Conservation (phyloP, 2,329 filamentous ascomycete species). For the Ceratocystis ficicola region DNA sequence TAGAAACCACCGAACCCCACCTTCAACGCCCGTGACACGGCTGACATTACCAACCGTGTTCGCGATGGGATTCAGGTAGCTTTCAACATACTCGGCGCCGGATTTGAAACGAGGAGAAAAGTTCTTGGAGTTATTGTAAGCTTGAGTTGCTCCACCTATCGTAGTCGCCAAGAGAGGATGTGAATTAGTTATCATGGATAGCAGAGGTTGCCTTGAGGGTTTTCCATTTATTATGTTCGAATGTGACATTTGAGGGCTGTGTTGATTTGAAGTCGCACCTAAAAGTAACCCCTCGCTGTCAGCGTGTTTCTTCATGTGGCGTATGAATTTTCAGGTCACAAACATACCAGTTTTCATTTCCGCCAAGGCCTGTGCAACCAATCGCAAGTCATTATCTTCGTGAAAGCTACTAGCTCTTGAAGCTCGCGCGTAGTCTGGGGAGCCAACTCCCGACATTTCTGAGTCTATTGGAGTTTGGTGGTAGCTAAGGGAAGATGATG, state of each 20-base stretch:
- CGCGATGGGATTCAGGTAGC: conserved; percentile 72
- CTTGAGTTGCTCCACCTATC: conserved; percentile 71
- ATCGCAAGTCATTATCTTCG: conserved; percentile 20
- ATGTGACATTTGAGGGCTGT: conserved; percentile 18
- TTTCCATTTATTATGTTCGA: conserved; percentile 13
- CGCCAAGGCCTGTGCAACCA: conserved; percentile 21
- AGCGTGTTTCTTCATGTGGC: background rate
- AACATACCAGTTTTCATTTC: conserved; percentile 22
- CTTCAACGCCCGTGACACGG: conserved; percentile 76
- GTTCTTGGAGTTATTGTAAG: conserved; percentile 78
- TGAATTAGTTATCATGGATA: conserved; percentile 76
- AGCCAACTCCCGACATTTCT: conserved; percentile 20
- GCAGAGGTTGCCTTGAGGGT: conserved; percentile 56
- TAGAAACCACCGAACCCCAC: conserved; percentile 74
- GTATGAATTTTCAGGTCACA: background rate
- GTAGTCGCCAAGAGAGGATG: conserved; percentile 78
- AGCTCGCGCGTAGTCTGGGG: conserved; percentile 17
- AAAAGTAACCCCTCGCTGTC: background rate
- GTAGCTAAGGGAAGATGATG: conserved; percentile 18
- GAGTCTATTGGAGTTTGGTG: conserved; percentile 21
- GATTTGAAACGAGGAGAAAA: conserved; percentile 81
- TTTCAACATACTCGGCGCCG: conserved; percentile 83
- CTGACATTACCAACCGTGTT: conserved; percentile 78
- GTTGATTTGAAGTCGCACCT: conserved; percentile 17
- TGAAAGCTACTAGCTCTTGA: conserved; percentile 21